Base-by-base conservation (phyloP, 2,329 filamentous ascomycete species). In the Leptographium lundbergii region DNA sequence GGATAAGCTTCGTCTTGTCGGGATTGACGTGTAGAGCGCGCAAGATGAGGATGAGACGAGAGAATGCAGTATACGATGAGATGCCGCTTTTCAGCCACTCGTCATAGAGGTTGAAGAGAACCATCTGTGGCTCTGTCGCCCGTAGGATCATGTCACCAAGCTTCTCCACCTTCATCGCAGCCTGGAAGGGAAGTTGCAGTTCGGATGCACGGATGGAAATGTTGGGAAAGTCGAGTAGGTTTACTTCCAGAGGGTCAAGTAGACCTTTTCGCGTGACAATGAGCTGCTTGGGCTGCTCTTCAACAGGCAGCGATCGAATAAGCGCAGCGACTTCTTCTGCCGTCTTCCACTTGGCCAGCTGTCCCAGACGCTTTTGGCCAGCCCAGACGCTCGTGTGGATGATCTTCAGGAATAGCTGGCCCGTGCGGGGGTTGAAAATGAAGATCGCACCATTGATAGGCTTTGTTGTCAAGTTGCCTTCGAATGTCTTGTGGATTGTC, bases 361-460 rank as follows among this genome's bases (percentile, higher is more conserved):
- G 94, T 65, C 95, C 95, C 36, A 99, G 84, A 88, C 94, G 95
- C 74, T 99, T 99, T 75, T 99, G 94, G 58, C 94, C 94, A 57
- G 94, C 94, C 94, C 94, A 99, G 32, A 99, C 95, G 69, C 91
- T 96, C 1, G 94, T 99, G 74, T 99, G 95, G 65, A 99, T 99
- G 67, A 99, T 97, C 81, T 99, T 99, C 69, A 99, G 75, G 84
- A 99, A 99, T 47, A 99, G 75, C 69, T 99, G 94, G 56, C 94
- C 94, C 57, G 94, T 99, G 60, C 92, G 85, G n/a, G 95, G 94
- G 71, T 99, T 99, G 82, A 99, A 97, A 70, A 99, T 99, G 78
- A 99, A 99, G 71, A 99, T 97, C 53, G 95, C 94, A 70, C 94
- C 94, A 71, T 99, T 99, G 80, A 99, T 99, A 4, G 94, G 94